phyloP scores from a whole-genome alignment of 83 land plant species.

The Isoetes engelmannii region DNA sequence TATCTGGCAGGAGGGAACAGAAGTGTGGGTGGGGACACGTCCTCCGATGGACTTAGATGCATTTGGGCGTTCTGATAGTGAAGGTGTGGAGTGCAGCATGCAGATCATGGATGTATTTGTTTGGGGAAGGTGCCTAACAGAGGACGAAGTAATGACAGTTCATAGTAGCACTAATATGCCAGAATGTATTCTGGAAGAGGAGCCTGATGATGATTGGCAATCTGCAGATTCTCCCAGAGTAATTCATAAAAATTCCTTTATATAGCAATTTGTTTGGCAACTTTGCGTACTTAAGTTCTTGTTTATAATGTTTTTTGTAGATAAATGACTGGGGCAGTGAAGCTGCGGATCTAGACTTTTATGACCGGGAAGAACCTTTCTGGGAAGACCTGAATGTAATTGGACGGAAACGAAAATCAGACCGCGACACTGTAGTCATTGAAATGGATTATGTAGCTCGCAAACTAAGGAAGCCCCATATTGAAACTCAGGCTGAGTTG shows the following conservation, averaged over 20 bases:
- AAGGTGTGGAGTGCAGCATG: constrained; percentile 92
- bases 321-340: constrained; percentile 92
- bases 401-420: constrained; percentile 79
- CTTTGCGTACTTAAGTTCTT: background rate
- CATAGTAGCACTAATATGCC: constrained; percentile 48
- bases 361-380: constrained; percentile 83
- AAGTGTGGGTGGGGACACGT: constrained; percentile 80
- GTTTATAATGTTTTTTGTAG: constrained; percentile 29
- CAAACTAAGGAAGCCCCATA: constrained; percentile 63
- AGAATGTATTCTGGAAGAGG: constrained; percentile 47
- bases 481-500: constrained; percentile 84
- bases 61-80: constrained; percentile 99
- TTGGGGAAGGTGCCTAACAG: constrained; percentile 92
- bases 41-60: constrained; percentile 97
- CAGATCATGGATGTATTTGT: constrained; percentile 96
- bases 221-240: constrained; percentile 82
- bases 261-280: constrained; percentile 4
- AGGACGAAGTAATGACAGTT: constrained; percentile 80
- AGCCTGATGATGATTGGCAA: constrained; percentile 79
- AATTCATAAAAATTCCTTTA: background rate
- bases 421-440: constrained; percentile 54
- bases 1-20: constrained; percentile 82
- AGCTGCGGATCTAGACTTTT: constrained; percentile 73
- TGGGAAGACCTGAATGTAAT: constrained; percentile 97
- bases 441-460: constrained; percentile 79